Evolutionary conservation across 2,329 filamentous ascomycete species (phyloP), one percentile per base, ranked within the genome.

Genomic region (Fusarium napiforme): DNA sequence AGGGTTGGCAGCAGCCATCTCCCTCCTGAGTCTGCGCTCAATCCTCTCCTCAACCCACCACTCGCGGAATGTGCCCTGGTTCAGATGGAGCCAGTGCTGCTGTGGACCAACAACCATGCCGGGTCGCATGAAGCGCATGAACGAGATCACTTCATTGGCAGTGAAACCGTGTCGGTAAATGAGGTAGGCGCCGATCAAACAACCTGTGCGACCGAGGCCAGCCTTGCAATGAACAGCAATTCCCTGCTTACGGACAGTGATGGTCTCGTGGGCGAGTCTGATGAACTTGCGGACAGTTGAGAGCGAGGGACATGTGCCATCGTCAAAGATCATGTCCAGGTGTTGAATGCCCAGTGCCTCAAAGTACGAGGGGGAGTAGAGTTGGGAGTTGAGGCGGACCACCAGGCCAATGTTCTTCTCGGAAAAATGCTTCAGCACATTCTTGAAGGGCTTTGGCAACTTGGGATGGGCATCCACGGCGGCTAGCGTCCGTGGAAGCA

Each of bases 221-320:
- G 96, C 96, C 85, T 99, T 99, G 90, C 96, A 99, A 84, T 99
- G 96, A 11, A 99, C 96, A 9, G 96, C 96, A 74, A 99, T 98
- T 50, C 92, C 93, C 87, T 95, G 95, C 84, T 95, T 94, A 84
- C 93, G 93, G 57, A 95, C 88, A 2, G 92, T 95, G 79, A 99
- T 99, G 83, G 93, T 97, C 80, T 97, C 93, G 80, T 98, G 96
- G 2, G 96, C 95, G 67, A 99, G 88, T 75, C 94, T 94, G 82
- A 99, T 96, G 81, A 99, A 99, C 81, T 95, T 95, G 75, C 94
- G 91, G 34, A 99, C 96, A n/a, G 95, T 92, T 23, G 90, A 90
- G 59, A 99, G 86, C 4, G 94, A 91, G 28, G 96, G 96, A 82
- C 96, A 99, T 8, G 96, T 99, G 73, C 96, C 96, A 78, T 99